These are phyloP conservation scores for Chaetomiaceae sp. DNA, from an alignment of 2,329 filamentous ascomycete species.

Conservation along the genomic window DNA sequence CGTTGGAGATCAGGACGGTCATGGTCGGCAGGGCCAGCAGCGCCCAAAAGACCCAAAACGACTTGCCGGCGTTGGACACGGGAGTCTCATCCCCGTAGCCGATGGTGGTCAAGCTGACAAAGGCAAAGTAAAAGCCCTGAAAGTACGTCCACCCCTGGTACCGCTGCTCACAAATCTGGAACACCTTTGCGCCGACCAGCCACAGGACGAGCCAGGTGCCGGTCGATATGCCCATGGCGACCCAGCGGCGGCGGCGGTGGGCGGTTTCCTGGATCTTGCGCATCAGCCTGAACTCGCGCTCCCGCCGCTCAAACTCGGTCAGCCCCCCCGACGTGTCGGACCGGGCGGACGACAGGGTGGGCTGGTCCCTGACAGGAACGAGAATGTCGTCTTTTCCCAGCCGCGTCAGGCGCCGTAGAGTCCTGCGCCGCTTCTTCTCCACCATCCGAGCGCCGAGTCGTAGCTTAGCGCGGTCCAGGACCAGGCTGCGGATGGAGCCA, in stretches of 20 bases:
- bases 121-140: slow-evolving; percentile 78
- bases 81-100: slow-evolving; percentile 81
- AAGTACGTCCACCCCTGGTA: slow-evolving; percentile 71
- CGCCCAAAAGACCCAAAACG: slow-evolving; percentile 93
- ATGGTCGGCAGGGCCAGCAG: slow-evolving; percentile 81
- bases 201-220: slow-evolving; percentile 69
- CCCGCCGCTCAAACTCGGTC: slow-evolving; percentile 56
- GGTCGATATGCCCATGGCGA: slow-evolving; percentile 63
- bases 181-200: slow-evolving; percentile 74
- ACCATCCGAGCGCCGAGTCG: slow-evolving; percentile 54
- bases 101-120: slow-evolving; percentile 76
- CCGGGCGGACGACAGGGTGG: slow-evolving; percentile 14
- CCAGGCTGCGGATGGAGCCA: slow-evolving; percentile 66
- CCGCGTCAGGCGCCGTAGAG: slow-evolving; percentile 43
- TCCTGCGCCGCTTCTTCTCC: slow-evolving; percentile 52
- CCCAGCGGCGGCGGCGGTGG: slow-evolving; percentile 65
- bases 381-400: slow-evolving; percentile 46
- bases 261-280: slow-evolving; percentile 68
- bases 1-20: slow-evolving; percentile 79
- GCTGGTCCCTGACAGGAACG: slow-evolving; percentile 40
- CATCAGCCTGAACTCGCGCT: slow-evolving; percentile 75
- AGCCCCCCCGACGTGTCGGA: slow-evolving; percentile 23
- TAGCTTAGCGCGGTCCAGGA: slow-evolving; percentile 53
- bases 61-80: slow-evolving; percentile 69
- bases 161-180: slow-evolving; percentile 48